Percentiles rank a stretch among this genome's conserved stretches.
These are phyloP conservation scores for Chlamydomonas sp. DNA, from an alignment of 139 green algal species.

Conservation along the genomic window DNA sequence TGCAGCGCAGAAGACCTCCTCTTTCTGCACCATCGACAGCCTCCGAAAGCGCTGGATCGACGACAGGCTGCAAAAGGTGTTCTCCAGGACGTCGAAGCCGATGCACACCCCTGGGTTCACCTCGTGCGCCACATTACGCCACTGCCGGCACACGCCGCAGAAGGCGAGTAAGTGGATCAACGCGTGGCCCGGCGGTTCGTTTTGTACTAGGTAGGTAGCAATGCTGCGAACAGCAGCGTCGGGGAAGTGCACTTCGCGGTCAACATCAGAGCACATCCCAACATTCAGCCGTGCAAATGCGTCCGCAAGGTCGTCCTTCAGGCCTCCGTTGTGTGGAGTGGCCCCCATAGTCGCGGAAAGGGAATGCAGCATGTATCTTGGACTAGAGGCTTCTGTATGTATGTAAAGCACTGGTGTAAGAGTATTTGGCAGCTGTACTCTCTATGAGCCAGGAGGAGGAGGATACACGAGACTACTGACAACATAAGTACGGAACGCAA, in stretches of 20 bases:
- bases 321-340: not conserved
- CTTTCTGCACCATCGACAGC: slow-evolving; percentile 38
- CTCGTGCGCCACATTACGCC: slow-evolving; percentile 49
- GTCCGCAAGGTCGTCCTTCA: not conserved
- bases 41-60: slow-evolving; percentile 53
- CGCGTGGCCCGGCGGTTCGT: not conserved
- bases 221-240: slow-evolving; percentile 44
- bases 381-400: too few species aligned
- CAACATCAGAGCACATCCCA: not conserved
- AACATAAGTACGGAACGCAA: too few species aligned
- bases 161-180: slow-evolving; percentile 60
- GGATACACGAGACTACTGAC: too few species aligned
- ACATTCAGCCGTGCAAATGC: not conserved
- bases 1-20: slow-evolving; percentile 50
- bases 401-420: too few species aligned
- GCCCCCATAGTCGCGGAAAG: too few species aligned
- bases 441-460: too few species aligned
- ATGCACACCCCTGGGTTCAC: slow-evolving; percentile 40
- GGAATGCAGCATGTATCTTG: too few species aligned
- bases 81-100: slow-evolving; percentile 65
- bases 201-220: slow-evolving; percentile 24
- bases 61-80: slow-evolving; percentile 43
- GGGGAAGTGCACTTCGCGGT: slow-evolving; percentile 23
- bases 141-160: slow-evolving; percentile 63
- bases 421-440: too few species aligned